Percentiles rank a stretch among this genome's conserved stretches.
Evolutionary conservation across 148 eudicot species (phyloP).

Genomic region (Spergularia bocconei): DNA sequence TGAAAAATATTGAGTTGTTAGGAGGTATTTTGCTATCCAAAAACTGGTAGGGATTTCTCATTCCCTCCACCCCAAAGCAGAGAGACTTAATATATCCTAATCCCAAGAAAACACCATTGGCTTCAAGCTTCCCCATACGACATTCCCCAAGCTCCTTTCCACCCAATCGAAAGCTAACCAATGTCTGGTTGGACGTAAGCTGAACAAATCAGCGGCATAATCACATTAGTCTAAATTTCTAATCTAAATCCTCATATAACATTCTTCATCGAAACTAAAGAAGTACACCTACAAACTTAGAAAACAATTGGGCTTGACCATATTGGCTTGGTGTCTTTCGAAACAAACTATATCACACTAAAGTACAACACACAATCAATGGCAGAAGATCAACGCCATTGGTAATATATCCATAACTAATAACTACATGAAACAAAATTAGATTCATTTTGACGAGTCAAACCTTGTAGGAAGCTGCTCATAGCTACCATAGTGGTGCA

Average conservation of each 20-base stretch:
- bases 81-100: slow-evolving; percentile 3
- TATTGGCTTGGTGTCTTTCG: neutral
- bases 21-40: neutral
- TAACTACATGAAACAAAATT: slow-evolving; percentile 6
- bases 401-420: neutral
- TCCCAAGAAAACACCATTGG: too few relatives aligned
- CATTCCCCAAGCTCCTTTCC: neutral
- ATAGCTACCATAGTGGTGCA: slow-evolving; percentile 85
- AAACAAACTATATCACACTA: neutral
- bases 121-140: slow-evolving; percentile 7
- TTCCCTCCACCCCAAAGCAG: neutral
- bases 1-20: neutral
- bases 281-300: neutral
- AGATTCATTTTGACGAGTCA: slow-evolving; percentile 19
- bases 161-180: neutral
- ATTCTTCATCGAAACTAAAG: neutral
- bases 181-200: neutral
- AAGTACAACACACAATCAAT: neutral
- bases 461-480: slow-evolving; percentile 72
- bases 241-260: neutral
- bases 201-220: neutral
- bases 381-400: neutral
- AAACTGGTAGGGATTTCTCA: neutral
- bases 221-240: neutral
- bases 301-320: neutral